phyloP scores from a whole-genome alignment of 192 early-diverging fungal genomes.

The Entomortierella beljakovae region DNA sequence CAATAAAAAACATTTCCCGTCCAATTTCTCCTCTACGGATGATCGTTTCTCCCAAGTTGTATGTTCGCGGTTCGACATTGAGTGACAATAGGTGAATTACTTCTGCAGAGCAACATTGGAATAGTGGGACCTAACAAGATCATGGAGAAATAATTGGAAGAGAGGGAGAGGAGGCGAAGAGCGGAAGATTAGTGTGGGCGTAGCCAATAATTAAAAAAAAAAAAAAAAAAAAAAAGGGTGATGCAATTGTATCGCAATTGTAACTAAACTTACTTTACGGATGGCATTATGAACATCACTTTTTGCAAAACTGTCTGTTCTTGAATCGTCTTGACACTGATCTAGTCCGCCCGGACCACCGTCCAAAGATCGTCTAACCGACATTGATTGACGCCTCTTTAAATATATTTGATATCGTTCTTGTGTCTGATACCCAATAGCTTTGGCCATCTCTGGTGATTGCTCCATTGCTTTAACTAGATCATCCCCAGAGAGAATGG shows the following conservation, averaged over 20 bases:
- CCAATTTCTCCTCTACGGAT: constrained; percentile 72
- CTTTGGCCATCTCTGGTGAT: constrained; percentile 72
- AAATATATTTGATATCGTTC: constrained; percentile 65
- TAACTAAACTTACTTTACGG: constrained; percentile 44
- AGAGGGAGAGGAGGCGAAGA: not conserved
- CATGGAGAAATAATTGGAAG: not conserved
- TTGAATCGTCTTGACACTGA: constrained; percentile 32
- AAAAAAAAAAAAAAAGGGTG: too few species aligned
- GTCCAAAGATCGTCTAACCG: constrained; percentile 27
- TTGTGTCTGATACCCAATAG: constrained; percentile 69
- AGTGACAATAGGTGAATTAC: constrained; percentile 59
- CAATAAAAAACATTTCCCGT: constrained; percentile 80
- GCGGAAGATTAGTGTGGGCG: too few species aligned
- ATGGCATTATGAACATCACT: constrained; percentile 42
- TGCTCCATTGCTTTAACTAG: constrained; percentile 62
- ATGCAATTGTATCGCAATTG: not conserved
- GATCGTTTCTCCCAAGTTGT: constrained; percentile 65
- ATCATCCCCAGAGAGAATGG: constrained; percentile 71
- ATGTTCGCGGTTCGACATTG: constrained; percentile 62
- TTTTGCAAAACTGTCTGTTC: constrained; percentile 43
- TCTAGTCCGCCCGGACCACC: constrained; percentile 29
- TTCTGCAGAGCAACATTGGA: constrained; percentile 56
- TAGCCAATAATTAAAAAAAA: constrained; percentile 5
- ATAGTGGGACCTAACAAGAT: constrained; percentile 53
- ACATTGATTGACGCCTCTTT: constrained; percentile 54